Conservation (phyloP, 257 asterid species). For the Coffea canephora region DNA sequence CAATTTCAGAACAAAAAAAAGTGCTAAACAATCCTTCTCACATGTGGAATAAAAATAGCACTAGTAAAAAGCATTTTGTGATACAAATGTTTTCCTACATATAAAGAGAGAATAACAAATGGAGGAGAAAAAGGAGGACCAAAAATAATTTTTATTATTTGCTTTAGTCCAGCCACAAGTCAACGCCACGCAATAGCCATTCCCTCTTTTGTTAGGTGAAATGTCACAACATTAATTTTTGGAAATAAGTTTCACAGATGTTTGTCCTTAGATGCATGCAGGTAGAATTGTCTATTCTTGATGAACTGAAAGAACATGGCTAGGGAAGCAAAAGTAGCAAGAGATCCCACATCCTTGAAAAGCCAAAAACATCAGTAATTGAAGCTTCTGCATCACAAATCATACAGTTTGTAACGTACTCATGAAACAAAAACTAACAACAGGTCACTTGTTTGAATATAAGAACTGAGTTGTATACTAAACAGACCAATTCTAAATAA, state of each 20-base stretch:
- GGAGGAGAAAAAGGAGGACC: background rate
- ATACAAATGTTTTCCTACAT: background rate
- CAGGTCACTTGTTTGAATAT: background rate
- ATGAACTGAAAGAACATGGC: too few relatives aligned
- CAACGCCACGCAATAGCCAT: background rate
- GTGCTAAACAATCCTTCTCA: background rate
- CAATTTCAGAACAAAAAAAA: constrained; percentile 19
- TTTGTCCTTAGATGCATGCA: background rate
- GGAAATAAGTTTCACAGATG: background rate
- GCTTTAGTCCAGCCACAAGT: background rate
- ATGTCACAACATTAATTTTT: background rate
- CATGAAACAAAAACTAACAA: background rate
- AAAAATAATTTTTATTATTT: background rate
- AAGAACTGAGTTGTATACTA: background rate
- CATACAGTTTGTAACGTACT: background rate
- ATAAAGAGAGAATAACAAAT: background rate
- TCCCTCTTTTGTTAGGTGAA: background rate
- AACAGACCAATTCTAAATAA: background rate
- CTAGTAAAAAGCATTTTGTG: background rate
- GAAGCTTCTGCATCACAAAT: background rate
- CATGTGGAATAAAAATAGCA: background rate
- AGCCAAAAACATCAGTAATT: background rate
- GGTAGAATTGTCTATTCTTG: background rate
- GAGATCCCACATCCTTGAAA: background rate
- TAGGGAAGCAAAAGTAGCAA: background rate